Evolutionary conservation across 2,329 filamentous ascomycete species (phyloP).

Genomic region (Achaetomium macrosporum): DNA sequence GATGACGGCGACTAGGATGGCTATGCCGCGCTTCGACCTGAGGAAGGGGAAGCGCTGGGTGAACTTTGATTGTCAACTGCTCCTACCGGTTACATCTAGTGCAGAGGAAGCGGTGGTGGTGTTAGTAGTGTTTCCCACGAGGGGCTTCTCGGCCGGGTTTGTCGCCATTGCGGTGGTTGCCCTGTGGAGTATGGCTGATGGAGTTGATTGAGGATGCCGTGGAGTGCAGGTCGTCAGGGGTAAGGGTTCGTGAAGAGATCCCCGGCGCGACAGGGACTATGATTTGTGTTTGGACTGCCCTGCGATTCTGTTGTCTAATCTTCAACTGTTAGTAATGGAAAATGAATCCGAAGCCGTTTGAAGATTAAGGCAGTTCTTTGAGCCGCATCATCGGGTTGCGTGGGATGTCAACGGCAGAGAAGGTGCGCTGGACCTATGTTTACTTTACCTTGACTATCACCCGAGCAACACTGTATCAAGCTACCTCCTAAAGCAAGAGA

Average conservation of each 20-base stretch:
- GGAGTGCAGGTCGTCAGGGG: background rate
- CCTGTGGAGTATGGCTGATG: background rate
- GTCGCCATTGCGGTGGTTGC: background rate
- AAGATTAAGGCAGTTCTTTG: too few relatives aligned
- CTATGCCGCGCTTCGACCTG: conserved; percentile 28
- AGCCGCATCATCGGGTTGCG: too few relatives aligned
- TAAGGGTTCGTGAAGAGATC: too few relatives aligned
- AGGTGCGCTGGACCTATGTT: background rate
- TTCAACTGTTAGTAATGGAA: too few relatives aligned
- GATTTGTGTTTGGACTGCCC: too few relatives aligned
- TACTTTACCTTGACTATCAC: background rate
- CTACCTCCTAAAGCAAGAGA: too few relatives aligned
- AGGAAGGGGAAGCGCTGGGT: conserved; percentile 28
- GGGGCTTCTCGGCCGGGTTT: conserved; percentile 3
- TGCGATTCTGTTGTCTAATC: too few relatives aligned
- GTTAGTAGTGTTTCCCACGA: background rate
- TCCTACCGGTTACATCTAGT: background rate
- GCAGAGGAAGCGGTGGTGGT: conserved; percentile 12
- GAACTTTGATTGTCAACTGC: conserved; percentile 27
- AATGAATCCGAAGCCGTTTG: too few relatives aligned
- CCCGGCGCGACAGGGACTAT: too few relatives aligned
- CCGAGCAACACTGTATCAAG: too few relatives aligned
- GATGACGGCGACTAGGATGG: conserved; percentile 23
- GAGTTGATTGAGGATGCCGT: background rate
- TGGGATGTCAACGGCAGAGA: background rate